phyloP scores from a whole-genome alignment of 352 stramenopile species.

The Phytopythium aichiense region DNA sequence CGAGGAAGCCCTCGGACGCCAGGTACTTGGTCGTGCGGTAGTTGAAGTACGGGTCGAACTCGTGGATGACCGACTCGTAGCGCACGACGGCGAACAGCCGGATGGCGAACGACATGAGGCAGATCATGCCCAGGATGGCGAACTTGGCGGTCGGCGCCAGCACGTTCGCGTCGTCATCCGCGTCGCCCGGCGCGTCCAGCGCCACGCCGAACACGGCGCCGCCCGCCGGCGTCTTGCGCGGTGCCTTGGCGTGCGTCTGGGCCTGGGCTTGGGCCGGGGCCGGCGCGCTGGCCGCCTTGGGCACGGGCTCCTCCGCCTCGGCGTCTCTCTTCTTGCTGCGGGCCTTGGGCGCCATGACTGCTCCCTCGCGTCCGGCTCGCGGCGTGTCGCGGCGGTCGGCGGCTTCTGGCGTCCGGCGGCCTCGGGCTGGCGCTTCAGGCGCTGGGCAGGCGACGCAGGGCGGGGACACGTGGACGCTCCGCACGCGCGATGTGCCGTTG shows the following conservation, averaged over 20 bases:
- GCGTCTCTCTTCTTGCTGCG: conserved; percentile 50
- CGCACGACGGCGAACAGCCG: conserved; percentile 91
- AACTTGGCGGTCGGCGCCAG: conserved; percentile 85
- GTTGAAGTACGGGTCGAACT: conserved; percentile 98
- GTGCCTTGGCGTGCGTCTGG: conserved; percentile 3
- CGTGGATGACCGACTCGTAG: conserved; percentile 91
- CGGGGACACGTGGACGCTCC: background rate
- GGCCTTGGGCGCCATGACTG: conserved; percentile 45
- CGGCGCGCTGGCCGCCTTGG: background rate
- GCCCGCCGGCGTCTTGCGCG: conserved; percentile 10
- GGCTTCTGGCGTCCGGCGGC: too few species aligned
- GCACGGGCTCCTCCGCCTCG: conserved; percentile 13
- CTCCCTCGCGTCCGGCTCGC: background rate
- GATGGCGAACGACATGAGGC: conserved; percentile 91
- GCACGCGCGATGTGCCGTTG: too few species aligned
- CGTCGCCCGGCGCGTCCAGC: conserved; percentile 46
- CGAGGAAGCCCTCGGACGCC: conserved; percentile 90
- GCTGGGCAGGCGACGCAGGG: background rate
- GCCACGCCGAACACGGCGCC: conserved; percentile 62
- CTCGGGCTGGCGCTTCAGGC: too few species aligned
- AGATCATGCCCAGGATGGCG: conserved; percentile 91
- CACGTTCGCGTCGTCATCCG: conserved; percentile 69
- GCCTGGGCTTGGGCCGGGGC: conserved; percentile 8
- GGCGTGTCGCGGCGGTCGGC: too few species aligned
- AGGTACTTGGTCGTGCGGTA: conserved; percentile 98